These are phyloP conservation scores for Exophiala dermatitidis DNA, from an alignment of 2,329 filamentous ascomycete genomes.

Conservation along the genomic window DNA sequence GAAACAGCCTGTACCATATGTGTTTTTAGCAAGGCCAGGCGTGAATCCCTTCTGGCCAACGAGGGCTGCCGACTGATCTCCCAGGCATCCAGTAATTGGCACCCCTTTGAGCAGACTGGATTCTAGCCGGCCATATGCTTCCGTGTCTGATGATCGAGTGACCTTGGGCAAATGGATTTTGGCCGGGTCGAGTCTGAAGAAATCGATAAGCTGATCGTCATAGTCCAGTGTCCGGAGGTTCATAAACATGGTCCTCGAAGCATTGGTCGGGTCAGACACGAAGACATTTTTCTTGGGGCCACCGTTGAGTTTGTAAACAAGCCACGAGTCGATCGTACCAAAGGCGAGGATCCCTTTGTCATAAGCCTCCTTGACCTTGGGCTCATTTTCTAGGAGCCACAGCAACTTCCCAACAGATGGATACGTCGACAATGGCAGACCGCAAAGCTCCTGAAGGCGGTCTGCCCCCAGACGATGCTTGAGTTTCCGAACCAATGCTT, in stretches of 20 bases:
- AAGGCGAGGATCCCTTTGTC: conserved; percentile 70
- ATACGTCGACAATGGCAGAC: conserved; percentile 80
- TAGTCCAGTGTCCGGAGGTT: conserved; percentile 75
- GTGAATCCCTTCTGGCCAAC: conserved; percentile 80
- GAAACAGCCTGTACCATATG: conserved; percentile 85
- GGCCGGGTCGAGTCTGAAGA: conserved; percentile 66
- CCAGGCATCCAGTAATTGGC: conserved; percentile 73
- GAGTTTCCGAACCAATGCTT: conserved; percentile 67
- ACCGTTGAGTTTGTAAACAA: conserved; percentile 74
- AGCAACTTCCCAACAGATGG: conserved; percentile 77
- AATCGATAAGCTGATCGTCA: conserved; percentile 66
- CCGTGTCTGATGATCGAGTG: conserved; percentile 67
- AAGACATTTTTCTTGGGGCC: conserved; percentile 57
- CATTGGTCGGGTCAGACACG: conserved; percentile 82
- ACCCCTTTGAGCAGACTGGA: conserved; percentile 61
- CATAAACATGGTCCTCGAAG: conserved; percentile 91
- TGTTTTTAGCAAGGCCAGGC: conserved; percentile 80
- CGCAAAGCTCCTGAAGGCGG: conserved; percentile 62
- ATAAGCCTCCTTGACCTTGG: conserved; percentile 65
- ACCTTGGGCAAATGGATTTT: conserved; percentile 77
- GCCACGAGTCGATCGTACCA: conserved; percentile 82
- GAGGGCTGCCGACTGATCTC: conserved; percentile 78
- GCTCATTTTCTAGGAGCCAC: conserved; percentile 70
- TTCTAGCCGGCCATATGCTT: conserved; percentile 62
- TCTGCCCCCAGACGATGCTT: conserved; percentile 62